Evolutionary conservation across 148 eudicot species (phyloP).

Genomic region (Vaccinium vitisidaea): DNA sequence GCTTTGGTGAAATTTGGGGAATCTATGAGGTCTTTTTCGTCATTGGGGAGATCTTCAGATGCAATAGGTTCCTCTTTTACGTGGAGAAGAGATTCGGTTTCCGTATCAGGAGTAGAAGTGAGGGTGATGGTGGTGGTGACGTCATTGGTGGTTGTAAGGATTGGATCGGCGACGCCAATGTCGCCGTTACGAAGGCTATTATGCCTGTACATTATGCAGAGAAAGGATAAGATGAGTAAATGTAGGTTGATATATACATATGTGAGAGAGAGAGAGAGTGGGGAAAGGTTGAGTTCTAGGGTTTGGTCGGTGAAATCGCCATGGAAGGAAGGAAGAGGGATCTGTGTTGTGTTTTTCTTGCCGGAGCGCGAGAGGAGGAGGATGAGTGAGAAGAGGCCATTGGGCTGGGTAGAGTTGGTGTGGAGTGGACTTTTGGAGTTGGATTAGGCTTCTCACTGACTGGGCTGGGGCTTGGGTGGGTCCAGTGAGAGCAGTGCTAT

Average conservation of each 20-base stretch:
- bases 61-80: slow-evolving; percentile 26
- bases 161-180: slow-evolving; percentile 1
- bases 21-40: slow-evolving; percentile 14
- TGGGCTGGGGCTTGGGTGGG: background rate
- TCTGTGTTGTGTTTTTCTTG: background rate
- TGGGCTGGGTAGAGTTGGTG: background rate
- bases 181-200: background rate
- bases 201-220: slow-evolving; percentile 9
- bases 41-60: slow-evolving; percentile 33
- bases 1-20: slow-evolving; percentile 28
- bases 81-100: slow-evolving; percentile 12
- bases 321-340: background rate
- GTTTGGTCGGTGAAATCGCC: background rate
- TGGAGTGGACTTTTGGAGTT: background rate
- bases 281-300: background rate
- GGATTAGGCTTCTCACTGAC: background rate
- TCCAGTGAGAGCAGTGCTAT: background rate
- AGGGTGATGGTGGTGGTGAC: background rate
- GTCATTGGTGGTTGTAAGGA: slow-evolving; percentile 1
- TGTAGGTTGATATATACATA: no score
- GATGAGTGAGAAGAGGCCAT: background rate
- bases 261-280: background rate
- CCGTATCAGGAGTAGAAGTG: slow-evolving; percentile 15
- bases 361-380: background rate
- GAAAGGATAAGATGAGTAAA: background rate